Evolutionary conservation across 139 green algal species (phyloP), one percentile per base, ranked within the genome.

Genomic region (Nannochloris sp.): DNA sequence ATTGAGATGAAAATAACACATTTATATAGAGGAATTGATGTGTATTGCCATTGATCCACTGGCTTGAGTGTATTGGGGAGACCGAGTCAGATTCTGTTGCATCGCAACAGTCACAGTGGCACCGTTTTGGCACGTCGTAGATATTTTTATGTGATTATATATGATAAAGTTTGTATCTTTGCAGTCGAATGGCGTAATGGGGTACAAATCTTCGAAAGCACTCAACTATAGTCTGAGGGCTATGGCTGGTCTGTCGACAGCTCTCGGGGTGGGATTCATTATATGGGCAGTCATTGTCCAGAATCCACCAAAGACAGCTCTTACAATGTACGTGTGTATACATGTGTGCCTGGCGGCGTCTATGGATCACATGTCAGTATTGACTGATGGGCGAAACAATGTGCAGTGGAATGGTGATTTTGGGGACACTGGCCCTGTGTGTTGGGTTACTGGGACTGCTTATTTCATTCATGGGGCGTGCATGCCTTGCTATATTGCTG

Each of bases 261-360:
- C 55, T 25, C 56, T 57, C 0, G 63, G 68, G 17, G 17, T 73
- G 14, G 69, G 63, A 3, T 79, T 79, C 50, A 78, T 79, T 36
- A 62, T 77, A 14, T 79, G 62, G 28, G 68, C 61, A 5, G 36
- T 71, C 6, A 61, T 79, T 20, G 28, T 79, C n/a, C 31, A 78
- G 29, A 73, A 63, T 50, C 72, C 72, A 44, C 72, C 72, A 23
- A 69, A 66, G 26, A 59, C 69, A 16, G 46, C 72, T 33, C 28
- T 79, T 17, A 62, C 72, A 29, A 31, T 79, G 72, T 79, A 62
- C 61, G 71, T 66, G 33, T 14, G 65, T 49, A 6, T 17, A 5
- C 20, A 33, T 49, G 16, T 30, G 16, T 48, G 5, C 9, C 28
- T 63, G 50, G 10, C 9, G 14, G 26, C 10, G 11, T 40, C 0